A percentile compares a stretch with the other conserved stretches of the same genome.
Conservation (phyloP, 768 basidiomycete genomes). For the Termitomyces sp. region DNA sequence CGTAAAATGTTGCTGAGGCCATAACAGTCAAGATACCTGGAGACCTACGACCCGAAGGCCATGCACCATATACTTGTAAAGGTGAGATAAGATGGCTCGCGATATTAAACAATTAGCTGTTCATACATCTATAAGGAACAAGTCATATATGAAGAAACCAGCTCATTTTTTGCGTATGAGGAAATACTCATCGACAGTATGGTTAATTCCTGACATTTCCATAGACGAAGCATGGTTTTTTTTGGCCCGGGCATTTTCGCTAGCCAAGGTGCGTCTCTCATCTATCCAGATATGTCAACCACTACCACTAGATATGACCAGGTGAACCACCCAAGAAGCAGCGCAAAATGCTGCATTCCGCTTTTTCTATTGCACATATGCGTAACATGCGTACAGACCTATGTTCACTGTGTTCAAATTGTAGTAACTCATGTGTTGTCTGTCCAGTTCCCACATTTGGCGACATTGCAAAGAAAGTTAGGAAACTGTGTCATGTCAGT, state of each 20-base stretch:
- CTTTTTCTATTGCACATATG: conserved; percentile 8
- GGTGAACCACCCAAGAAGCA: conserved; percentile 11
- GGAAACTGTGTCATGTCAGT: neutral
- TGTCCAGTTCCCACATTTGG: conserved; percentile 9
- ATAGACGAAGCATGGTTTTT: neutral
- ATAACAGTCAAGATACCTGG: conserved; percentile 21
- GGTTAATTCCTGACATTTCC: neutral
- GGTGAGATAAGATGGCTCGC: conserved; percentile 10
- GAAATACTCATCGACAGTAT: neutral
- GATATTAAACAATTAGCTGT: neutral
- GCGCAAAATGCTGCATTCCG: conserved; percentile 9
- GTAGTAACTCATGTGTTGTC: neutral
- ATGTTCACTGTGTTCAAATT: neutral
- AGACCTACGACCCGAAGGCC: conserved; percentile 31
- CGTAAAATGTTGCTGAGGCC: neutral
- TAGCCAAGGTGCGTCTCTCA: neutral
- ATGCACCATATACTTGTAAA: conserved; percentile 33
- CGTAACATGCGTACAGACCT: conserved; percentile 1
- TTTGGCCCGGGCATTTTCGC: neutral
- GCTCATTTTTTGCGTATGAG: neutral
- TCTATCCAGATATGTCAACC: neutral
- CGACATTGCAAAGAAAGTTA: conserved; percentile 12
- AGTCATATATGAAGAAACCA: conserved; percentile 2
- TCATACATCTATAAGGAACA: neutral
- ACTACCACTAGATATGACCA: neutral